Conservation (phyloP, 768 basidiomycete species). For the Auricularia sp. region DNA sequence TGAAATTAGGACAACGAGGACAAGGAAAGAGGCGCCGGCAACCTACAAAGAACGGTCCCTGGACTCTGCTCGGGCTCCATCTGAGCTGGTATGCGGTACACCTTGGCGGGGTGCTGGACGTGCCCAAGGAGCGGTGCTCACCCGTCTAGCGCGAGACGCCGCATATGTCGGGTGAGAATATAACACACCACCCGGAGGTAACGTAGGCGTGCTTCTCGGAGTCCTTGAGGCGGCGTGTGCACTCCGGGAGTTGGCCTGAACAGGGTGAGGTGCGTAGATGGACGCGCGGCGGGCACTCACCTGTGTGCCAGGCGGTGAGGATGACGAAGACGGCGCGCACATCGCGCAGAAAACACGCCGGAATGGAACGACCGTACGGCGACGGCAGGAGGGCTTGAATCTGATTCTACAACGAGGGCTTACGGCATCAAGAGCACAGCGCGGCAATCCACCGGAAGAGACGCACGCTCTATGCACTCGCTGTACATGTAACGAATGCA, state of each 20-base stretch:
- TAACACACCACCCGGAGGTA: not conserved
- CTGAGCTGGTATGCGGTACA: not conserved
- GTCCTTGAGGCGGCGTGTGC: not conserved
- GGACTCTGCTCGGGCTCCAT: not conserved
- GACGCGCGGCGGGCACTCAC: not conserved
- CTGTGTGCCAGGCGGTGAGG: not conserved
- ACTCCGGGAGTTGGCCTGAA: not conserved
- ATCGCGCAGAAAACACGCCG: not conserved
- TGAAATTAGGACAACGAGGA: not conserved
- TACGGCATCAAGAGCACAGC: too few species aligned
- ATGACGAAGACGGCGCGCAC: not conserved
- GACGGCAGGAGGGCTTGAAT: not conserved
- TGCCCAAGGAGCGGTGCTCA: not conserved
- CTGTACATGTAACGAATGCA: too few species aligned
- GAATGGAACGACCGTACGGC: not conserved
- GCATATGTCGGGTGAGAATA: not conserved
- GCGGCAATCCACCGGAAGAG: too few species aligned
- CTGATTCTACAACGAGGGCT: too few species aligned
- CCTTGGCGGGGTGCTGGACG: not conserved
- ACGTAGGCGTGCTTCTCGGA: not conserved
- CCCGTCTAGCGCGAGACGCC: not conserved
- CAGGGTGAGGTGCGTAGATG: not conserved
- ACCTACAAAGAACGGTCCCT: not conserved
- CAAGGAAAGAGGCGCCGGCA: too few species aligned
- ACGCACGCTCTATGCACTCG: too few species aligned